phyloP scores from a whole-genome alignment of 176 grass and related monocot species.

The Guadua angustifolia region DNA sequence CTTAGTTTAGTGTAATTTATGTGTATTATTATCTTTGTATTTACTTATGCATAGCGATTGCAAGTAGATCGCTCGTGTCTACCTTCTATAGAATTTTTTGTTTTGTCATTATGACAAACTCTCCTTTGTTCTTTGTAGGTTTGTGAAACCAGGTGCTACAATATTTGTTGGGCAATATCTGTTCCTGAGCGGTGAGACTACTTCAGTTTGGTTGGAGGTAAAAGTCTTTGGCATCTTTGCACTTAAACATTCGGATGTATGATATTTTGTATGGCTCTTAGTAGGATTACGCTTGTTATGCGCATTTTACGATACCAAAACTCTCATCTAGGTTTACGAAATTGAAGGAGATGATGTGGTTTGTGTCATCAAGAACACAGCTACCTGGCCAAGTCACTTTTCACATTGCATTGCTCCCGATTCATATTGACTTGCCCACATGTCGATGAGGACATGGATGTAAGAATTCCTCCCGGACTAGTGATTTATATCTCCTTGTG shows the following conservation, averaged over 20 bases:
- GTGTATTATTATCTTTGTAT: constrained; percentile 22
- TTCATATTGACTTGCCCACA: constrained; percentile 88
- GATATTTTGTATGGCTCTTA: not conserved
- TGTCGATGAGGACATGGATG: constrained; percentile 87
- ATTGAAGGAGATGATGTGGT: constrained; percentile 88
- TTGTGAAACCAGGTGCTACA: constrained; percentile 80
- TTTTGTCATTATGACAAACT: not conserved
- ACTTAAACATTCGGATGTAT: not conserved
- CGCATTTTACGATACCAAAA: constrained; percentile 15
- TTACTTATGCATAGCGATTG: not conserved
- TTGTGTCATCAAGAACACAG: constrained; percentile 91
- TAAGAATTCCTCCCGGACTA: constrained; percentile 13
- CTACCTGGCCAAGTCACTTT: constrained; percentile 80
- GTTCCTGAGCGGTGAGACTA: constrained; percentile 97
- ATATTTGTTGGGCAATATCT: constrained; percentile 99
- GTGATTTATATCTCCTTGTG: not conserved
- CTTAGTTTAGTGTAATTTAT: not conserved
- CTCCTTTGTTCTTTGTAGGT: constrained; percentile 46
- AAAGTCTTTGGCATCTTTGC: not conserved
- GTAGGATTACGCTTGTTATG: constrained; percentile 11
- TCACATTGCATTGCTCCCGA: constrained; percentile 88
- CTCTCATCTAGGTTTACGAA: constrained; percentile 74
- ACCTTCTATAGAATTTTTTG: not conserved
- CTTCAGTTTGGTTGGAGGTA: constrained; percentile 99
- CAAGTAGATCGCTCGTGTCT: not conserved